phyloP scores from a whole-genome alignment of 208 protist species.

The Histomonas meleagridis region DNA sequence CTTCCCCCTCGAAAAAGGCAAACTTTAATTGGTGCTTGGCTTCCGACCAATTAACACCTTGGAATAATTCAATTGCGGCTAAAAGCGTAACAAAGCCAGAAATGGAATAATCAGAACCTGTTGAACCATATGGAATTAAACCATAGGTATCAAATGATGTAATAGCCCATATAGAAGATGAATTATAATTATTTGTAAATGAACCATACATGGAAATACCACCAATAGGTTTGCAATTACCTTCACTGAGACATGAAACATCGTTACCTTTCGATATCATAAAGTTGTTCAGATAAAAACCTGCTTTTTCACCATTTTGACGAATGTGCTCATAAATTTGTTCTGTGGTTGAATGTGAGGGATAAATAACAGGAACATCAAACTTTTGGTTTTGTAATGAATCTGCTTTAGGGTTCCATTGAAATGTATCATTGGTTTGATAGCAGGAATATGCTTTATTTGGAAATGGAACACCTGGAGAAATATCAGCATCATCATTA shows the following conservation, averaged over 20 bases:
- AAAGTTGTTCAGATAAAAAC: background rate
- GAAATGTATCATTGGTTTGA: background rate
- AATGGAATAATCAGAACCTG: conserved; percentile 20
- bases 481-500: background rate
- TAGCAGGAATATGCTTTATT: background rate
- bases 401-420: background rate
- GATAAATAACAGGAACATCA: background rate
- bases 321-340: background rate
- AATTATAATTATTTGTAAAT: background rate
- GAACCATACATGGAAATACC: background rate
- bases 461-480: background rate
- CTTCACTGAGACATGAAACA: background rate
- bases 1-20: conserved; percentile 21
- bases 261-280: background rate
- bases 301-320: background rate
- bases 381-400: background rate
- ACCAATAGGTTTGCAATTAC: background rate
- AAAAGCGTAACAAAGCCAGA: background rate
- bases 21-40: background rate
- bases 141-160: background rate
- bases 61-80: background rate
- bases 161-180: background rate
- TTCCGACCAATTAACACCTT: background rate
- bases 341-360: background rate
- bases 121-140: background rate